Conservation (phyloP, 106 monocot species). For the Dendrobium chrysotoxum region DNA sequence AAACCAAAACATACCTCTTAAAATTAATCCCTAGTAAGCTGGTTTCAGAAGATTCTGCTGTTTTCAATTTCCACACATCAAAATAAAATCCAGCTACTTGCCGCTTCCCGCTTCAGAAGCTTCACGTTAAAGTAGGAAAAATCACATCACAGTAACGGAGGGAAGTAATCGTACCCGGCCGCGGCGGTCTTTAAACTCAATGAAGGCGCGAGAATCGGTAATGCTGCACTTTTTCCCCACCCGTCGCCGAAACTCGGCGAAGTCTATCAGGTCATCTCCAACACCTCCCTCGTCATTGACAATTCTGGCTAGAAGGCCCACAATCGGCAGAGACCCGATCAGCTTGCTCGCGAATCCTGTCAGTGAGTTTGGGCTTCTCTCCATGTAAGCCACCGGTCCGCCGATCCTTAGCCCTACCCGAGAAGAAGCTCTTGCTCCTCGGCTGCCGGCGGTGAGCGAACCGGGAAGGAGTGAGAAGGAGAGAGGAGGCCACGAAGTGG, state of each 20-base stretch:
- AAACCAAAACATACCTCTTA: background rate
- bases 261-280: conserved; percentile 90
- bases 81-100: background rate
- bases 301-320: conserved; percentile 79
- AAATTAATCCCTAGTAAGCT: background rate
- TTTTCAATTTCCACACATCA: background rate
- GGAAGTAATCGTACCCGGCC: conserved; percentile 40
- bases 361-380: conserved; percentile 69
- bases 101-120: background rate
- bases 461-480: conserved; percentile 12
- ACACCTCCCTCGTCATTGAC: conserved; percentile 92
- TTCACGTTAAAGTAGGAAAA: background rate
- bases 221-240: conserved; percentile 86
- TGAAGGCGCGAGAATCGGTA: conserved; percentile 70
- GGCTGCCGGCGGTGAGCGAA: background rate
- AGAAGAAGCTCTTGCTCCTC: background rate
- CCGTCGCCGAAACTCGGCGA: conserved; percentile 91
- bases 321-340: conserved; percentile 78
- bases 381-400: conserved; percentile 55
- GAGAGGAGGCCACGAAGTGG: background rate
- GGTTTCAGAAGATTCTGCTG: background rate
- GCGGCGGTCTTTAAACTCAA: conserved; percentile 75
- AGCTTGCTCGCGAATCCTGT: conserved; percentile 49
- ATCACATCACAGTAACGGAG: background rate
- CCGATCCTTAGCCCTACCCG: background rate